Base-by-base conservation (phyloP, 345 rosid species). In the Mallotus nudiflorus region DNA sequence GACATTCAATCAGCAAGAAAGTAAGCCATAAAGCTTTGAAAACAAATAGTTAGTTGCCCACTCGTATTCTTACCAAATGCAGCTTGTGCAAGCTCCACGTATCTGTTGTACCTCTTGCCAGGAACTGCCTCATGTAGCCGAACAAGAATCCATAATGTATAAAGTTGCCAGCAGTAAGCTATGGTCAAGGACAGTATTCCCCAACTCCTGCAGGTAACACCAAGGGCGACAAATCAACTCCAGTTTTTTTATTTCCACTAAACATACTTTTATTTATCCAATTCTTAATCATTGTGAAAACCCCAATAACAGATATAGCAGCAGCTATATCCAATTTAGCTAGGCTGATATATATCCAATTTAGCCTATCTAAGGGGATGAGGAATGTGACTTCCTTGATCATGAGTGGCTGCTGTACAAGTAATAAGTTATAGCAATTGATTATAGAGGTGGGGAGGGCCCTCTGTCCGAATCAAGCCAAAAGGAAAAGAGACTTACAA, bases 121-220 rank as follows among this genome's bases (percentile, higher is more conserved):
- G 98, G 97, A 67, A 94, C 96, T 20, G 98, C 97, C 84, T 94
- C 98, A 31, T 94, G 98, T 24, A 94, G 76, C 77, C 91, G 97
- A 76, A 94, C 97, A 19, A 94, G 86, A 78, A 94, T 80, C 97
- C 97, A 94, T 65, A 94, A 63, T 20, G 98, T 91, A 82, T 94
- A 94, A 35, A 94, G 90, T 76, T 94, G 98, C 97, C 98, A 94
- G 53, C 83, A 80, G 70, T 94, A 94, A 9, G 98, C 98, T 80
- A 94, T 84, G 37, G 91, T 87, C 76, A 94, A 83, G 28, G 97
- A 86, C 9, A 91, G 75, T 63, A 91, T 86, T 50, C 98, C 97
- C 97, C 98, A 94, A 74, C 96, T 90, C 98, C 98, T 94, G 69
- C 77, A 81, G 27, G 69, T 67, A 37, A 53, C 52, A 46, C 44